Percentiles rank a stretch among this genome's conserved stretches.
Evolutionary conservation across 805 yeast species (phyloP).

Genomic region (Kluyveromyces nonfermentans): DNA sequence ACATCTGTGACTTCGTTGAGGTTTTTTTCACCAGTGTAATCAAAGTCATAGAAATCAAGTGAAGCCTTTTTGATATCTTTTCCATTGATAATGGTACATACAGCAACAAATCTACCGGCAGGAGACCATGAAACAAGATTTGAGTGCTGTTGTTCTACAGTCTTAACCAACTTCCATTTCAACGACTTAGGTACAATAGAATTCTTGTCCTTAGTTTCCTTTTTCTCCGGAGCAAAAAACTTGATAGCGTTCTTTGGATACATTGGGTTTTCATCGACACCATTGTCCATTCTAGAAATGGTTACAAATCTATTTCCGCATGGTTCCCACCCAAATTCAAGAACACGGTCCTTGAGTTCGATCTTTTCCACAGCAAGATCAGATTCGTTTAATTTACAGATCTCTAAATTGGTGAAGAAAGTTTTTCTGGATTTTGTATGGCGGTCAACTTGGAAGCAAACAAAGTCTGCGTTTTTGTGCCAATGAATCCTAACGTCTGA

Average conservation of each 20-base stretch:
- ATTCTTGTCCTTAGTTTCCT: constrained; percentile 38
- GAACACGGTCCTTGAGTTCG: constrained; percentile 82
- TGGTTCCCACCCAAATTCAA: constrained; percentile 95
- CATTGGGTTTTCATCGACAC: constrained; percentile 45
- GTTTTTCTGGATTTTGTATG: constrained; percentile 94
- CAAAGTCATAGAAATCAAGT: constrained; percentile 79
- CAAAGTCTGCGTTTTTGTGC: constrained; percentile 78
- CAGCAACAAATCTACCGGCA: constrained; percentile 73
- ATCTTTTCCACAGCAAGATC: constrained; percentile 91
- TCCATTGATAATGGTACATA: constrained; percentile 36
- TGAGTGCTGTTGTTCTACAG: constrained; percentile 50
- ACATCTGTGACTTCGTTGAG: constrained; percentile 34
- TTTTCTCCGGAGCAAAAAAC: constrained; percentile 74
- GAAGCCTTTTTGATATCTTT: constrained; percentile 46
- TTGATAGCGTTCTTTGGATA: constrained; percentile 55
- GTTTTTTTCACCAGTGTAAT: constrained; percentile 59
- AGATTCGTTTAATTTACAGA: constrained; percentile 78
- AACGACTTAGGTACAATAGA: constrained; percentile 23
- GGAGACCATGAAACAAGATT: constrained; percentile 86
- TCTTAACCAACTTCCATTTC: constrained; percentile 53
- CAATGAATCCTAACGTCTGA: constrained; percentile 84
- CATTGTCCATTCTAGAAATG: constrained; percentile 50
- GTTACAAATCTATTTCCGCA: constrained; percentile 76
- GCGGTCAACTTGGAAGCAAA: constrained; percentile 94
- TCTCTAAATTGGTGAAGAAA: constrained; percentile 80